These are phyloP conservation scores for Yamadazyma insecticola DNA, from an alignment of 805 yeast species.

Conservation along the genomic window DNA sequence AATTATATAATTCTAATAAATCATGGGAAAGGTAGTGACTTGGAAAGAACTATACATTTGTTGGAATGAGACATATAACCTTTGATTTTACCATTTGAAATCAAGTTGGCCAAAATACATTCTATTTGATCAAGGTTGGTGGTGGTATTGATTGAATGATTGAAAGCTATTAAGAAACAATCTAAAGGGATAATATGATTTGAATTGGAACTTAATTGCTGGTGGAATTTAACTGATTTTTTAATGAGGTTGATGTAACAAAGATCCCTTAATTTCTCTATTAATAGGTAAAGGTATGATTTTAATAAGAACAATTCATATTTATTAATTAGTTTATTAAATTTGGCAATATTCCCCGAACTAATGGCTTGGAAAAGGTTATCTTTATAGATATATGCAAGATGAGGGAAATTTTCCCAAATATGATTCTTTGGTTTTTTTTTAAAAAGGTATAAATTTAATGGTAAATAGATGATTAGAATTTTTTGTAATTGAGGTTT, in stretches of 20 bases:
- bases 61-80: slow-evolving; percentile 82
- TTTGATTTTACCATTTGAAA: slow-evolving; percentile 56
- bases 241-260: slow-evolving; percentile 51
- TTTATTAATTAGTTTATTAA: slow-evolving; percentile 40
- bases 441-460: slow-evolving; percentile 47
- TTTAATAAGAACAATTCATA: slow-evolving; percentile 50
- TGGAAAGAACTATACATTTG: slow-evolving; percentile 69
- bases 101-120: slow-evolving; percentile 62
- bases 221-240: slow-evolving; percentile 21
- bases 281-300: slow-evolving; percentile 56
- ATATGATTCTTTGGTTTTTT: slow-evolving; percentile 40
- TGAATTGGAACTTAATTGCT: slow-evolving; percentile 14
- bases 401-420: slow-evolving; percentile 38
- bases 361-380: slow-evolving; percentile 45
- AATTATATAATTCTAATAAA: too few species aligned
- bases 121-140: slow-evolving; percentile 52
- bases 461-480: slow-evolving; percentile 58
- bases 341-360: slow-evolving; percentile 53
- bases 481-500: slow-evolving; percentile 43
- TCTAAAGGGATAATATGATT: slow-evolving; percentile 37
- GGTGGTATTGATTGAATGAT: slow-evolving; percentile 17
- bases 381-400: slow-evolving; percentile 39
- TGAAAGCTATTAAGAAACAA: slow-evolving; percentile 42
- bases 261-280: slow-evolving; percentile 47
- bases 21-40: slow-evolving; percentile 54